Percentiles rank a stretch among this genome's conserved stretches.
Evolutionary conservation across 2,329 filamentous ascomycete genomes (phyloP).

Genomic region (Neonectria neomacrospora): DNA sequence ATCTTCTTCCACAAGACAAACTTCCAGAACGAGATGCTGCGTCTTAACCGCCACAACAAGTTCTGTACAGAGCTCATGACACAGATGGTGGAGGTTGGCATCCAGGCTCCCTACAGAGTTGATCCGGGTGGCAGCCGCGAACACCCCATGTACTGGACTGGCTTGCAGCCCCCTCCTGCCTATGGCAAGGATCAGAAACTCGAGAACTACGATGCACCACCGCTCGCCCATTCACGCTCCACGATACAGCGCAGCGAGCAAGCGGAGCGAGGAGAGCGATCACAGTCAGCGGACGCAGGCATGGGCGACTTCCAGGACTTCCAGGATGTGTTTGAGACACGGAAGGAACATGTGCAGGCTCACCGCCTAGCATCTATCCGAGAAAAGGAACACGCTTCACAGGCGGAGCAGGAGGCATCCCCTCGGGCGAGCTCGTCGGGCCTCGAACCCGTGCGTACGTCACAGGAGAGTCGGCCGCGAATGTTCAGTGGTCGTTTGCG

Average conservation of each 20-base stretch:
- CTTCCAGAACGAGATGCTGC: constrained; percentile 93
- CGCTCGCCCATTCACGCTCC: constrained; percentile 14
- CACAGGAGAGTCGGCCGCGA: constrained; percentile 44
- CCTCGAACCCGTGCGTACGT: constrained; percentile 37
- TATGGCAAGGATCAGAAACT: constrained; percentile 46
- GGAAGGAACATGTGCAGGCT: constrained; percentile 50
- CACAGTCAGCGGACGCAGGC: constrained; percentile 46
- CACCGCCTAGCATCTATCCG: constrained; percentile 52
- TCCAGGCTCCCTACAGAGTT: constrained; percentile 75
- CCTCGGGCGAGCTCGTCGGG: constrained; percentile 45
- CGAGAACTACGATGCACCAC: constrained; percentile 21
- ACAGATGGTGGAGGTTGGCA: constrained; percentile 83
- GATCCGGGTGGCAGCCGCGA: constrained; percentile 76
- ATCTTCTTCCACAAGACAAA: constrained; percentile 98
- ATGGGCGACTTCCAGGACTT: constrained; percentile 51
- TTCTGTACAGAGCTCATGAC: constrained; percentile 93
- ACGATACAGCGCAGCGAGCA: constrained; percentile 12
- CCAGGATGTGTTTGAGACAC: constrained; percentile 59
- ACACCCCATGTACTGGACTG: constrained; percentile 69
- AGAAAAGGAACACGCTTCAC: constrained; percentile 50
- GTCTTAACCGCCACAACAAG: constrained; percentile 90
- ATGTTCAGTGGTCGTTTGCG: constrained; percentile 46
- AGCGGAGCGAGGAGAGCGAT: constrained; percentile 21
- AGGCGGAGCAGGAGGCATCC: constrained; percentile 43
- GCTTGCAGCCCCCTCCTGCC: constrained; percentile 49